These are phyloP conservation scores for Monilinia fructigena DNA, from an alignment of 2,329 filamentous ascomycete species.

Conservation along the genomic window DNA sequence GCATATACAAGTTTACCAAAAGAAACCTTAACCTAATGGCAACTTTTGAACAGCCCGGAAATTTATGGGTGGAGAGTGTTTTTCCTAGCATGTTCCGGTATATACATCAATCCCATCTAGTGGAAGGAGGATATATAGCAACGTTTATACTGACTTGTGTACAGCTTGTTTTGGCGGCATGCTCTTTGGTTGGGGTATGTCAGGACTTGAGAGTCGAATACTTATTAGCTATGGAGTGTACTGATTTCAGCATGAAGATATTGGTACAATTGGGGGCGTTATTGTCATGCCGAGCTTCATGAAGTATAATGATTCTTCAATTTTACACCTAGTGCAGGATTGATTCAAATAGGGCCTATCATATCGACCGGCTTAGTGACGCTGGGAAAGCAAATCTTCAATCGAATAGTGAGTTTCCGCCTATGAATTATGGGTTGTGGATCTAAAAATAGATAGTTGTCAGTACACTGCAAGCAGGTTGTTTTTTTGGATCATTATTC, in stretches of 20 bases:
- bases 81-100: conserved; percentile 54
- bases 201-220: background rate
- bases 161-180: conserved; percentile 65
- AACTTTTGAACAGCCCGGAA: conserved; percentile 31
- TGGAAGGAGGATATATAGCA: background rate
- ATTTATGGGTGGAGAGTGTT: conserved; percentile 57
- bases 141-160: background rate
- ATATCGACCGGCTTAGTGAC: conserved; percentile 39
- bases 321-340: too few relatives aligned
- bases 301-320: conserved; percentile 41
- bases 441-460: conserved; percentile 48
- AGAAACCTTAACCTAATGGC: background rate
- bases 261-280: conserved; percentile 74
- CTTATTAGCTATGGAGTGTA: too few relatives aligned
- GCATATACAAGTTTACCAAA: background rate
- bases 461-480: conserved; percentile 68
- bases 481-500: conserved; percentile 62
- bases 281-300: conserved; percentile 66
- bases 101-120: background rate
- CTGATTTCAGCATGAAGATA: conserved; percentile 46
- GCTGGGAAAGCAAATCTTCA: conserved; percentile 50
- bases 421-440: background rate
- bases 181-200: conserved; percentile 53
- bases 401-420: conserved; percentile 46
- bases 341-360: conserved; percentile 41